phyloP scores from a whole-genome alignment of 306 rosid species.

The Lagenaria siceraria region DNA sequence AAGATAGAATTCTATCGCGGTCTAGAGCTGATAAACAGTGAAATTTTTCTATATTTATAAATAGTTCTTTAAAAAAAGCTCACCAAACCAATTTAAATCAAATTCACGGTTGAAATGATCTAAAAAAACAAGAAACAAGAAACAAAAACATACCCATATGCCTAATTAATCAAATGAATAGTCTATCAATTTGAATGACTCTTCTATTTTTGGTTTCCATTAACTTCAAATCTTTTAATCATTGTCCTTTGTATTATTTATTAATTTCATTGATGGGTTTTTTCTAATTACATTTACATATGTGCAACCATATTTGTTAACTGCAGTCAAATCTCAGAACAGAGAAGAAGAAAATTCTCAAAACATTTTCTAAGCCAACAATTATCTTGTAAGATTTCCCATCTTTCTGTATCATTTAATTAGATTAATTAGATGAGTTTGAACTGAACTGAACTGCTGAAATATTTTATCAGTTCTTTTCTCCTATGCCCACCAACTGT shows the following conservation, averaged over 20 bases:
- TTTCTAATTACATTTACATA: not conserved
- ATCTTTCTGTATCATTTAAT: not conserved
- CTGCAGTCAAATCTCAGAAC: not conserved
- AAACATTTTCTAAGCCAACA: not conserved
- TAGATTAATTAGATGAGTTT: not conserved
- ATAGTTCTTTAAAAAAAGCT: too few species aligned
- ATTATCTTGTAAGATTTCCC: not conserved
- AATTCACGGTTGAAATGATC: too few species aligned
- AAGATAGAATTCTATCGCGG: too few species aligned
- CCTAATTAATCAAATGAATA: too few species aligned
- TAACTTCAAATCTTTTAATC: too few species aligned
- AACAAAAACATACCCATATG: too few species aligned
- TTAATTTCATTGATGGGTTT: not conserved
- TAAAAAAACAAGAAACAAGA: too few species aligned
- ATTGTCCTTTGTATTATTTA: not conserved
- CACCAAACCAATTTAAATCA: too few species aligned
- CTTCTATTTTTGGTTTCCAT: too few species aligned
- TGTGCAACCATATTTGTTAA: not conserved
- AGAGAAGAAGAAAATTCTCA: not conserved
- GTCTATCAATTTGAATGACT: too few species aligned
- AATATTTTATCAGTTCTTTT: not conserved
- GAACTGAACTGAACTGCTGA: not conserved
- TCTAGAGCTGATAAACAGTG: too few species aligned
- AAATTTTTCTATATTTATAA: too few species aligned
- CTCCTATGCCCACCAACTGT: not conserved